Base-by-base conservation (phyloP, 257 asterid genomes). In the Euphrasia confusa region DNA sequence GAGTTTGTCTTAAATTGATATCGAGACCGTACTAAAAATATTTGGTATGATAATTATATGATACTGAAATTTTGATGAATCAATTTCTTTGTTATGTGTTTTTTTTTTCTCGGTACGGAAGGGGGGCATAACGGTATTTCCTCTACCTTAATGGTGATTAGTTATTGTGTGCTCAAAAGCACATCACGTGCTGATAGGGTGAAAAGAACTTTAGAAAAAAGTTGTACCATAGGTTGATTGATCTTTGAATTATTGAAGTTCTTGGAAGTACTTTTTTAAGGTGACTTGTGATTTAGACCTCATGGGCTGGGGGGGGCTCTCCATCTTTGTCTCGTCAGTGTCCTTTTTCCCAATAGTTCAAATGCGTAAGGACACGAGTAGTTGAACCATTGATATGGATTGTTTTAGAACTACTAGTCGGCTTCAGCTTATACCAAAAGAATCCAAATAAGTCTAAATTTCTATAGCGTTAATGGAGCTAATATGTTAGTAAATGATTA, bases 161-260 rank as follows among this genome's bases (percentile, higher is more conserved):
- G 45, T 39, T 39, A 39, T 5, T 14, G 47, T 66, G 67, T 53
- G 72, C 59, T 71, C 24, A 32, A 72, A 71, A 74, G 81, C 82
- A 81, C 65, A 49, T 35, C 83, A 79, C 77, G 83, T 77, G 80
- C 68, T 69, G 62, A 60, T 39, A 12, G 50, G 30, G 39, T 50
- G 71, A 73, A 75, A 68, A 74, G 65, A 72, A 68, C 80, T 79
- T 72, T 71, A 48, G 35, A 28, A 69, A 47, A 53, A 28, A 60
- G 49, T 65, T 5, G 14, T 27, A 37, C 32, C 15, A 28, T 30
- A 13, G 60, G 14, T 60, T 59, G 54, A 30, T 67, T 79, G 45
- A 79, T 62, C 62, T 64, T 70, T 75, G 72, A 79, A 58, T 75
- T 69, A 60, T 82, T 61, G 12, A 21, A 68, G 54, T 58, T 61